These are phyloP conservation scores for Podospora comata DNA, from an alignment of 495 filamentous ascomycete species.

Conservation along the genomic window DNA sequence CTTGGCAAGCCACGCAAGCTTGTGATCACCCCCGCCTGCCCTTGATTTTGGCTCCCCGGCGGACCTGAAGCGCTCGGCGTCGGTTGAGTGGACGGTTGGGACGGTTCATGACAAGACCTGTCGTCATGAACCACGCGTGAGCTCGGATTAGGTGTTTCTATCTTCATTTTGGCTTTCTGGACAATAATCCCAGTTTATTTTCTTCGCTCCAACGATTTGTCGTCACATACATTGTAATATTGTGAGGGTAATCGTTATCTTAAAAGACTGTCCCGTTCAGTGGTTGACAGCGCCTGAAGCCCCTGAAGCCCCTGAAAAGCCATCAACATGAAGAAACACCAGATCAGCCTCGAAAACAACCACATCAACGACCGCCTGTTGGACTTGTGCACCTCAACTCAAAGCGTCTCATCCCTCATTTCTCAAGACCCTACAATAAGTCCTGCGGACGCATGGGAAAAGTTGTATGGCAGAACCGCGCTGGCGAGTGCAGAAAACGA, in stretches of 20 bases:
- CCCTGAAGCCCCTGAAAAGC: background rate
- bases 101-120: background rate
- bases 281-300: background rate
- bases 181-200: no score
- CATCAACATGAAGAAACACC: constrained; percentile 16
- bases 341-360: background rate
- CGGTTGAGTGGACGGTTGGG: background rate
- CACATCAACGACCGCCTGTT: constrained; percentile 26
- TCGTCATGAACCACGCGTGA: background rate
- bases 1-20: background rate
- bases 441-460: constrained; percentile 53
- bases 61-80: background rate
- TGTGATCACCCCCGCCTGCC: background rate
- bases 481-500: constrained; percentile 13
- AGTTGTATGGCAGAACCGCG: constrained; percentile 46
- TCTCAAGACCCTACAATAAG: constrained; percentile 50
- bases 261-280: background rate
- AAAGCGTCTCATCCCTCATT: constrained; percentile 57
- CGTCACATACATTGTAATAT: no score
- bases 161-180: background rate
- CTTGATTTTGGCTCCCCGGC: background rate
- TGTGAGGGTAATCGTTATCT: background rate
- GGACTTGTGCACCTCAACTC: constrained; percentile 46
- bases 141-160: background rate
- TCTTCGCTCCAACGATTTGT: no score